phyloP scores from a whole-genome alignment of 345 rosid species.

The Toxicodendron radicans region DNA sequence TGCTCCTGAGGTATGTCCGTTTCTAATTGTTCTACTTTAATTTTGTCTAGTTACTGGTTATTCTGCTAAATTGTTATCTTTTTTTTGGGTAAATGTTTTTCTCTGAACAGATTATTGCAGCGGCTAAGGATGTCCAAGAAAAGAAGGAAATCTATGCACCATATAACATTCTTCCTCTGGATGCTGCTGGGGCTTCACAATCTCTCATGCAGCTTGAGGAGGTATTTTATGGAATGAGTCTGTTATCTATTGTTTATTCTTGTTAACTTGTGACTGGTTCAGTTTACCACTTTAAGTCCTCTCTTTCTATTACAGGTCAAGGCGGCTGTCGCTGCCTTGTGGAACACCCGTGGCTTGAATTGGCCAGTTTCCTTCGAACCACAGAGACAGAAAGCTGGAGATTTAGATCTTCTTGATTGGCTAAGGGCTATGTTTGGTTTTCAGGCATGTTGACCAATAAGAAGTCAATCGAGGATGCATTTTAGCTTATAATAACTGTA shows the following conservation, averaged over 20 bases:
- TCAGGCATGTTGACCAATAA: slow-evolving; percentile 55
- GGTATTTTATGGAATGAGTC: slow-evolving; percentile 35
- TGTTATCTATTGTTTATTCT: neutral
- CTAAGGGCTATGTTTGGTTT: slow-evolving; percentile 95
- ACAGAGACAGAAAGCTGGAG: slow-evolving; percentile 81
- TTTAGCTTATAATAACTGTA: neutral
- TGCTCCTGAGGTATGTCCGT: slow-evolving; percentile 86
- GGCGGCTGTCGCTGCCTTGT: slow-evolving; percentile 89
- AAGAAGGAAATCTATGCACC: slow-evolving; percentile 96
- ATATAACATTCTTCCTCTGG: slow-evolving; percentile 93
- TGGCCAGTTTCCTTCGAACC: slow-evolving; percentile 93
- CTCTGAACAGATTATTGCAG: slow-evolving; percentile 82
- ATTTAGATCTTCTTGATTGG: slow-evolving; percentile 94
- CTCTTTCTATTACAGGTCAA: slow-evolving; percentile 55
- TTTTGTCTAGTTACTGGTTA: slow-evolving; percentile 1
- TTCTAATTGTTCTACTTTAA: slow-evolving; percentile 30
- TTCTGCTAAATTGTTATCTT: neutral
- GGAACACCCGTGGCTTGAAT: slow-evolving; percentile 81
- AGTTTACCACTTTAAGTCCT: slow-evolving; percentile 28
- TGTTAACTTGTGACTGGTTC: slow-evolving; percentile 16
- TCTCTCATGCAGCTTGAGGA: slow-evolving; percentile 95
- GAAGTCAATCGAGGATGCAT: neutral
- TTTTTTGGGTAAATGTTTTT: slow-evolving; percentile 14
- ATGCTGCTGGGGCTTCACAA: slow-evolving; percentile 94
- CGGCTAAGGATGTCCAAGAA: slow-evolving; percentile 97